A percentile compares a stretch with the other conserved stretches of the same genome.
phyloP scores from a whole-genome alignment of 1,284 basidiomycete genomes.

The Boletus mariae region DNA sequence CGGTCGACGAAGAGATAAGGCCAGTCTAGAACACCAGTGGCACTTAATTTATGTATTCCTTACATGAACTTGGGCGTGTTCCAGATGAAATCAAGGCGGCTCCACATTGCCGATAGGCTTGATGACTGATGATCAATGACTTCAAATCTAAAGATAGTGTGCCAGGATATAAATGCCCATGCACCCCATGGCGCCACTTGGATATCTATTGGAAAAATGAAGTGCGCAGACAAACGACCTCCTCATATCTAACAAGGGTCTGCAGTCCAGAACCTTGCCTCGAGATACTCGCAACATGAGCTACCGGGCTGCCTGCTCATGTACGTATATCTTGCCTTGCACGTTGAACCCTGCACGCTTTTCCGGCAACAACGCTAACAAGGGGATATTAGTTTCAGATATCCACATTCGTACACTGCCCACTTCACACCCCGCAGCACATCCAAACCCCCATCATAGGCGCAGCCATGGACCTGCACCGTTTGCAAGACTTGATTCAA shows the following conservation, averaged over 20 bases:
- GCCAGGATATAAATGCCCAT: background rate
- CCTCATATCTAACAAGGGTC: background rate
- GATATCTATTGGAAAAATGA: background rate
- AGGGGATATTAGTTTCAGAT: conserved; percentile 7
- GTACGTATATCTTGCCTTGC: conserved; percentile 15
- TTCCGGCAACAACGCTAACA: background rate
- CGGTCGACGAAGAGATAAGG: background rate
- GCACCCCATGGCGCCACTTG: background rate
- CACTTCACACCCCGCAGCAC: background rate
- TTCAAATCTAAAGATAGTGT: conserved; percentile 6
- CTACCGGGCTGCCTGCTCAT: background rate
- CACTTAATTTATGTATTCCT: conserved; percentile 9
- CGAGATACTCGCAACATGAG: background rate
- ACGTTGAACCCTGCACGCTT: background rate
- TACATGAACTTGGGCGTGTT: background rate
- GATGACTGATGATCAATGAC: background rate
- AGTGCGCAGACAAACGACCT: background rate
- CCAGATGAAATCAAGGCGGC: background rate
- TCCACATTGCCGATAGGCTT: conserved; percentile 1
- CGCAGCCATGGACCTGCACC: conserved; percentile 17
- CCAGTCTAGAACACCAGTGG: conserved; percentile 3
- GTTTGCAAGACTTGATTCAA: conserved; percentile 4
- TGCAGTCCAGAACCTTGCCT: conserved; percentile 6
- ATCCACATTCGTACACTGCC: background rate
- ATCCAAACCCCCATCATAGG: background rate